These are phyloP conservation scores for Protea cynaroides DNA, from an alignment of 164 flowering plant species.

Conservation along the genomic window DNA sequence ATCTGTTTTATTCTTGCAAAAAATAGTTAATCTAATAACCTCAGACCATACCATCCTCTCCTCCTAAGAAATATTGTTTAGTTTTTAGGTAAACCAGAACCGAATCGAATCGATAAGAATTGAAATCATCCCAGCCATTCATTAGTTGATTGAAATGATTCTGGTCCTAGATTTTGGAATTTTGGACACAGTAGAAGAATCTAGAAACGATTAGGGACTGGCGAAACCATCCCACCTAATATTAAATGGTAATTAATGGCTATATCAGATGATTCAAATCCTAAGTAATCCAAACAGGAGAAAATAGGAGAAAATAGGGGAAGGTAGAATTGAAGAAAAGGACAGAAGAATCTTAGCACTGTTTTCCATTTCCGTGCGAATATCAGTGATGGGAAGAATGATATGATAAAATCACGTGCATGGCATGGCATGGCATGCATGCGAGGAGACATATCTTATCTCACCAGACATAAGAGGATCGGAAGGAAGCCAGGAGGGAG, in stretches of 20 bases:
- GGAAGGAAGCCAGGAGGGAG: background rate
- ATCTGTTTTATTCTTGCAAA: background rate
- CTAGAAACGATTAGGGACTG: too few species aligned
- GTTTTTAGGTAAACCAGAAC: background rate
- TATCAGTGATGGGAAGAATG: background rate
- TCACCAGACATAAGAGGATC: background rate
- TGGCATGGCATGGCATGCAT: background rate
- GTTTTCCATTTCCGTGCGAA: background rate
- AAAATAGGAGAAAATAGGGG: background rate
- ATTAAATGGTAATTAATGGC: too few species aligned
- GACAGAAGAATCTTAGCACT: background rate
- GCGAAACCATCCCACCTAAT: background rate
- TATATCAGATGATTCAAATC: too few species aligned
- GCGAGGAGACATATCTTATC: background rate
- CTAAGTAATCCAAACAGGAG: background rate
- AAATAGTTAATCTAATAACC: too few species aligned
- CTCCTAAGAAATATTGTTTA: background rate
- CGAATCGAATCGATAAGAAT: background rate
- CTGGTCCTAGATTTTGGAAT: too few species aligned
- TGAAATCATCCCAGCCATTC: too few species aligned
- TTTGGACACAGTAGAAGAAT: too few species aligned
- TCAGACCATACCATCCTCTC: too few species aligned
- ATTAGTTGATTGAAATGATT: too few species aligned
- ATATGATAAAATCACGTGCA: background rate
- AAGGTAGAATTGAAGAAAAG: too few species aligned